Base-by-base conservation (phyloP, 768 basidiomycete genomes). In the Tremella mesenterica region DNA sequence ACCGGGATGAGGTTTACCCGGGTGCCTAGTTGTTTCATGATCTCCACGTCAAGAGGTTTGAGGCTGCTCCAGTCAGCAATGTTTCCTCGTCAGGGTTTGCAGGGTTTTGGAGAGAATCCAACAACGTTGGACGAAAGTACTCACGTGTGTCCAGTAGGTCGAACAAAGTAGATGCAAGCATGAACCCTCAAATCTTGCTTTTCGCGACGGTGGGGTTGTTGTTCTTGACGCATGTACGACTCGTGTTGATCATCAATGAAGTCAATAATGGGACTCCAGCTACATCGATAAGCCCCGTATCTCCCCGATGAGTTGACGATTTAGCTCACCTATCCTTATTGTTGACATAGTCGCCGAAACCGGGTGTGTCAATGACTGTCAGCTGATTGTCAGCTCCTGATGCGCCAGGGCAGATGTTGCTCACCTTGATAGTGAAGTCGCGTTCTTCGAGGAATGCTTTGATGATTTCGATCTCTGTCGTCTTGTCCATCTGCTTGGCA, bases 301-400 rank as follows among this genome's bases (percentile, higher is more conserved):
- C 45, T 10, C 38, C 28, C n/a, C 5, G 28, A 30, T 1, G 53
- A 18, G 28, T 18, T 26, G 10, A 12, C 4, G 47, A 13, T 20
- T 8, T n/a, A 51, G 30, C 70, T 56, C 25, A 71, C 72, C 89
- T 92, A 75, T 97, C 95, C 52, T 89, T 83, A 81, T 99, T 99
- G 87, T 99, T 99, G 77, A 99, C 93, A 69, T 96, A 97, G 85
- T 99, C 95, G 31, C 95, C 95, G 59, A 97, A 99, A 26, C 95
- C 95, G 50, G 95, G 95, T 10, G 93, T 96, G 75, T 99, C 95
- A 61, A 99, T 93, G 72, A 97, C 95, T 16, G 87, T 92, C 60
- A 99, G 83, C 80, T 96, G 46, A 14, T 44, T 18, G 28, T 57
- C 43, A 59, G 48, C 39, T 44, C 7, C 41, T 36, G 2, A 12